Base-by-base conservation (phyloP, 2,329 filamentous ascomycete species). In the Leptographium flavum region DNA sequence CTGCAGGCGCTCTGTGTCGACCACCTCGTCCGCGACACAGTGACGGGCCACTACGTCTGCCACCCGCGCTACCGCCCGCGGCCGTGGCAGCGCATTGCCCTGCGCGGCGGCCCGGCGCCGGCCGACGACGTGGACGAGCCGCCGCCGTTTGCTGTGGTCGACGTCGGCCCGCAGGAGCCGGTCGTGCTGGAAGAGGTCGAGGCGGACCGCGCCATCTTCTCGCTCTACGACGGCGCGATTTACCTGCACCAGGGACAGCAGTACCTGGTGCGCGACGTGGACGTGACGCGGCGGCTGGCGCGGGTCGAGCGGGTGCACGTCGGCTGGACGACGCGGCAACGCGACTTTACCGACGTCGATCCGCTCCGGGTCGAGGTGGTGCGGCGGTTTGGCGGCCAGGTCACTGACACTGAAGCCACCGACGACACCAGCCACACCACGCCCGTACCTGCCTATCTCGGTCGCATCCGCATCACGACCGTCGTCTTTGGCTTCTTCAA, bases 401-500 rank as follows among this genome's bases (percentile, higher is more conserved):
- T n/a, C n/a, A n/a, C n/a, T n/a, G n/a, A n/a, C n/a, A n/a, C n/a
- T n/a, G n/a, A n/a, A n/a, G n/a, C n/a, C n/a, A n/a, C n/a, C n/a
- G n/a, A n/a, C n/a, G n/a, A n/a, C n/a, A n/a, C n/a, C n/a, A n/a
- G n/a, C n/a, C n/a, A n/a, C n/a, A n/a, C n/a, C n/a, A n/a, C n/a
- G n/a, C n/a, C n/a, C n/a, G 9, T 11, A n/a, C 5, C 21, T 13
- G 30, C 88, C 1, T 96, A 86, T 63, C 88, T 86, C 58, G 92
- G 92, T 31, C 68, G 76, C 0, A 90, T 98, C 58, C 81, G 83
- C 55, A 88, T 96, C 56, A 77, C 82, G 51, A 83, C 90, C 53
- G 81, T 85, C 27, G 87, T 98, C 2, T 96, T 93, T 59, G 92
- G 92, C 2, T 98, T 92, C 67, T 96, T 95, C 73, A 96, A 96